Evolutionary conservation across 176 grass and related monocot species (phyloP).

Genomic region (Triticum timopheevii): DNA sequence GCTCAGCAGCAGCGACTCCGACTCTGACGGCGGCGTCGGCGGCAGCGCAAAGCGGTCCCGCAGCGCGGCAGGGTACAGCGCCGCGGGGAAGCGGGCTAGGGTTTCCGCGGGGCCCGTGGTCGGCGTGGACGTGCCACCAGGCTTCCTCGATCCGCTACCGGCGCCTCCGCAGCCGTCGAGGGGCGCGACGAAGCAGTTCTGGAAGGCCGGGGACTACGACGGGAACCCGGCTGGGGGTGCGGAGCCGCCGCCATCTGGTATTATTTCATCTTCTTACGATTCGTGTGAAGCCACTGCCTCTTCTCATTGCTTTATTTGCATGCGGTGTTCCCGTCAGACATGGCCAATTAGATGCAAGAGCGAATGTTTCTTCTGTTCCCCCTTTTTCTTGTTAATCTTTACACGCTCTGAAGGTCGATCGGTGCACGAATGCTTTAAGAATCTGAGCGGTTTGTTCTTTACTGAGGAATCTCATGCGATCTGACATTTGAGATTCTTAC

Average conservation of each 20-base stretch:
- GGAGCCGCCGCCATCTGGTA: slow-evolving; percentile 44
- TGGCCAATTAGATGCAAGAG: neutral
- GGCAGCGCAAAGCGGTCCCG: slow-evolving; percentile 29
- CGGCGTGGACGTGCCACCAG: slow-evolving; percentile 47
- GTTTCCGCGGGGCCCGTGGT: slow-evolving; percentile 16
- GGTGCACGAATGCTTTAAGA: neutral
- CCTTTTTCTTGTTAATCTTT: neutral
- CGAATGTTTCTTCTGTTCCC: neutral
- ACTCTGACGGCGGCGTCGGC: slow-evolving; percentile 36
- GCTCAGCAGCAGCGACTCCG: slow-evolving; percentile 69
- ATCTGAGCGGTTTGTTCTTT: neutral
- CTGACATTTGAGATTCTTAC: neutral
- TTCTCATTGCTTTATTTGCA: neutral
- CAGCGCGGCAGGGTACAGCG: neutral
- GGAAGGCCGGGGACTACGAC: slow-evolving; percentile 91
- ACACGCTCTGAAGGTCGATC: no score
- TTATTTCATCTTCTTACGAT: neutral
- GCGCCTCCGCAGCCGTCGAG: neutral
- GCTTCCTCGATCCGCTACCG: slow-evolving; percentile 76
- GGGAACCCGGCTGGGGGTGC: slow-evolving; percentile 32
- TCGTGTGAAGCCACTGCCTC: neutral
- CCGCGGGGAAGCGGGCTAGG: slow-evolving; percentile 36
- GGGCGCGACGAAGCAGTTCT: slow-evolving; percentile 80
- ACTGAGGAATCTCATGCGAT: neutral
- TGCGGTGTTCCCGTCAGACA: neutral